Evolutionary conservation across 2,329 filamentous ascomycete genomes (phyloP), one percentile per base, ranked within the genome.

Genomic region (Pseudomassariella vexata): DNA sequence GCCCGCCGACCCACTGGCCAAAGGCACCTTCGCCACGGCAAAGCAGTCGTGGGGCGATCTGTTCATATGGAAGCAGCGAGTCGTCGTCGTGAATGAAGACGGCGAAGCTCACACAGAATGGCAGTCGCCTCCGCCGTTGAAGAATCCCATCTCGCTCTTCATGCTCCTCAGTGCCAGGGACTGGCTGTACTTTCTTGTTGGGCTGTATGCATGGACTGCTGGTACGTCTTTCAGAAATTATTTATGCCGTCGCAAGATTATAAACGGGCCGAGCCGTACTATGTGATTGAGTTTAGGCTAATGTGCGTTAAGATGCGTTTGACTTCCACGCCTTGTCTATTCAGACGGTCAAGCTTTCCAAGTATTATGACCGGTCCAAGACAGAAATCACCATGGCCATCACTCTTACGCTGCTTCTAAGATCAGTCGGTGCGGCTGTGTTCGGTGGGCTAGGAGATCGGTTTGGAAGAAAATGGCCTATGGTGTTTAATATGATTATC

Each of bases 291-390:
- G n/a, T n/a, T n/a, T n/a, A n/a, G n/a, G n/a, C n/a, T n/a, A n/a
- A n/a, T n/a, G n/a, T n/a, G n/a, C n/a, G n/a, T n/a, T n/a, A n/a
- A n/a, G 85, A 90, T 54, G 84, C 85, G 4, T 90, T 89, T 53
- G 85, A 88, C 57, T 90, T 89, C 53, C 83, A 88, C 57, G 82
- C 85, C 17, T 68, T 90, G 7, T 84, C 79, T 5, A 85, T 90
- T 42, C 84, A 88, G 55, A 85, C 83, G 4, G 23, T 24, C 23
- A 36, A 39, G 30, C 28, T 39, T 7, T 25, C 68, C 28, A 46
- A 62, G 24, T 66, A 69, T 50, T 74, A 70, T 34, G 48, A 47
- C 38, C 60, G 57, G 12, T 64, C 63, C 30, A 75, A 74, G 39
- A 39, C 37, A 2, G 37, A 39, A 33, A 81, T 90, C 45, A 77